Evolutionary conservation across 805 yeast genomes (phyloP).

Genomic region (Candida pseudoglaebosa): DNA sequence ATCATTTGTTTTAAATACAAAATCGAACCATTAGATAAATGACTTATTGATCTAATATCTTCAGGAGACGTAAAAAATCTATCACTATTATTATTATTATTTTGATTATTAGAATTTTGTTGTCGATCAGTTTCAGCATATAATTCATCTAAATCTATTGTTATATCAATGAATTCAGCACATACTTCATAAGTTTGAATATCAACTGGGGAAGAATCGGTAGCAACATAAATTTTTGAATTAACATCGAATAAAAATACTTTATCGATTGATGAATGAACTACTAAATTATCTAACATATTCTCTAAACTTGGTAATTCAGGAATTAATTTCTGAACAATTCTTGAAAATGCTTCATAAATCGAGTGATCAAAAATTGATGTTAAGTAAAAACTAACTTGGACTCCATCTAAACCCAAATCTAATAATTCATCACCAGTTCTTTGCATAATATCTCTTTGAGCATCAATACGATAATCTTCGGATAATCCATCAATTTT

Average conservation of each 20-base stretch:
- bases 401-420: constrained; percentile 86
- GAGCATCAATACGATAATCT: constrained; percentile 91
- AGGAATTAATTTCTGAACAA: constrained; percentile 85
- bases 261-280: constrained; percentile 87
- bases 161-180: constrained; percentile 93
- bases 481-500: constrained; percentile 94
- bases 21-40: constrained; percentile 77
- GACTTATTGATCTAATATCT: constrained; percentile 64
- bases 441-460: constrained; percentile 93
- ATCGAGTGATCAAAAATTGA: constrained; percentile 94
- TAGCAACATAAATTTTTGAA: constrained; percentile 91
- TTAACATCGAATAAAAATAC: constrained; percentile 89
- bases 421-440: constrained; percentile 90
- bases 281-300: constrained; percentile 81
- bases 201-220: constrained; percentile 94
- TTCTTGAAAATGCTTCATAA: constrained; percentile 91
- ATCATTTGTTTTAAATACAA: constrained; percentile 88
- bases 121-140: constrained; percentile 35
- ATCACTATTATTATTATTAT: neutral
- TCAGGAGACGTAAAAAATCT: constrained; percentile 10
- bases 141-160: constrained; percentile 79
- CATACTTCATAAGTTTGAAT: constrained; percentile 94
- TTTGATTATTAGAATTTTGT: constrained; percentile 6
- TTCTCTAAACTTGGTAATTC: constrained; percentile 87
- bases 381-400: constrained; percentile 85